phyloP scores from a whole-genome alignment of 768 basidiomycete genomes.

The Termitomyces sp. region DNA sequence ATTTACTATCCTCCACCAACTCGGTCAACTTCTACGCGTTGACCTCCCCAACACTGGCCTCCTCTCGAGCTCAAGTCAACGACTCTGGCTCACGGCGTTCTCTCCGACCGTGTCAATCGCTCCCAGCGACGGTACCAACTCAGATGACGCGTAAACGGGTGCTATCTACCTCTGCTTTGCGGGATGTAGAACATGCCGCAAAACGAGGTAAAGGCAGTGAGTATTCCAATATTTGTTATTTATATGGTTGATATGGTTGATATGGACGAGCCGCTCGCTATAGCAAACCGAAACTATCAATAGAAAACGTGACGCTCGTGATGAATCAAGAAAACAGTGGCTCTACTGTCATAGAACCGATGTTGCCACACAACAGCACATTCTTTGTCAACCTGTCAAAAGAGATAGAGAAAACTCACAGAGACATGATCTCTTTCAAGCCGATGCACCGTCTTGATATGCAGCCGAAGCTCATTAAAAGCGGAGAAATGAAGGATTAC shows the following conservation, averaged over 20 bases:
- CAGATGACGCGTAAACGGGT: constrained; percentile 13
- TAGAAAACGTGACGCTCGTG: constrained; percentile 28
- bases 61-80: not conserved
- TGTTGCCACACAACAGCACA: constrained; percentile 33
- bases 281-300: constrained; percentile 38
- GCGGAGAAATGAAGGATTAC: constrained; percentile 67
- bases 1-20: not conserved
- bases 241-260: not conserved
- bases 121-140: not conserved
- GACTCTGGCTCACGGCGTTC: constrained; percentile 7
- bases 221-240: not conserved
- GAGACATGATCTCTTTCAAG: constrained; percentile 17
- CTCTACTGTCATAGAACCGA: constrained; percentile 40
- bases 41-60: not conserved
- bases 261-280: not conserved
- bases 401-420: constrained; percentile 17
- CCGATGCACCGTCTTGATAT: constrained; percentile 33
- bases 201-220: constrained; percentile 32
- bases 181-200: constrained; percentile 20
- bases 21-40: constrained; percentile 3
- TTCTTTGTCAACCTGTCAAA: constrained; percentile 31
- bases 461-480: constrained; percentile 46
- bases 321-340: constrained; percentile 41
- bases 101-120: constrained; percentile 11
- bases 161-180: constrained; percentile 7